Conservation (phyloP, 306 rosid genomes). For the Castanea sativa region DNA sequence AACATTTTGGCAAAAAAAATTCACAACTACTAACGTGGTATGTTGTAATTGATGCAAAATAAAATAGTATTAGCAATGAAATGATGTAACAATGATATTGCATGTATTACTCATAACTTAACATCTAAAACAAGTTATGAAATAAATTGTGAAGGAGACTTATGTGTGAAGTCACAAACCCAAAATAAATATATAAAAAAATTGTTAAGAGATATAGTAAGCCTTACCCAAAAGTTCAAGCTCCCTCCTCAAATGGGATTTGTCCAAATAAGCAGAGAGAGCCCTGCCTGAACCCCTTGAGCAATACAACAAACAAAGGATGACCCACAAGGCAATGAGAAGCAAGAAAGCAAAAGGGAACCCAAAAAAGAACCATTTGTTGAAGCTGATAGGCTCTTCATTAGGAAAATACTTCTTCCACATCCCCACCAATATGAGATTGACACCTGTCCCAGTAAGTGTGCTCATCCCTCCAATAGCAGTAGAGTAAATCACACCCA, state of each 20-base stretch:
- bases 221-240: constrained; percentile 67
- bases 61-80: no score
- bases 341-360: constrained; percentile 61
- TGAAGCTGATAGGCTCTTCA: constrained; percentile 72
- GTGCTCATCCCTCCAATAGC: constrained; percentile 82
- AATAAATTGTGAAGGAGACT: no score
- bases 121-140: no score
- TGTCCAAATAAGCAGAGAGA: constrained; percentile 61
- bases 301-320: constrained; percentile 60
- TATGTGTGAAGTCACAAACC: no score
- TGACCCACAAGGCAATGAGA: constrained; percentile 51
- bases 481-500: constrained; percentile 58
- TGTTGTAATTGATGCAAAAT: no score
- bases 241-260: constrained; percentile 65
- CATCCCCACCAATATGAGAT: constrained; percentile 74
- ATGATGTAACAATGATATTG: no score
- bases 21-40: no score
- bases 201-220: not conserved
- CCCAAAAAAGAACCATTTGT: constrained; percentile 59
- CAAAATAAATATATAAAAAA: no score
- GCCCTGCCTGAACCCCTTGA: constrained; percentile 41
- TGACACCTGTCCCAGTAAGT: constrained; percentile 90
- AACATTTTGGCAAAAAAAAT: no score
- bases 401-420: constrained; percentile 70
- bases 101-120: no score